phyloP scores from a whole-genome alignment of 2,329 filamentous ascomycete genomes.

The Botryosphaeria dothidea region DNA sequence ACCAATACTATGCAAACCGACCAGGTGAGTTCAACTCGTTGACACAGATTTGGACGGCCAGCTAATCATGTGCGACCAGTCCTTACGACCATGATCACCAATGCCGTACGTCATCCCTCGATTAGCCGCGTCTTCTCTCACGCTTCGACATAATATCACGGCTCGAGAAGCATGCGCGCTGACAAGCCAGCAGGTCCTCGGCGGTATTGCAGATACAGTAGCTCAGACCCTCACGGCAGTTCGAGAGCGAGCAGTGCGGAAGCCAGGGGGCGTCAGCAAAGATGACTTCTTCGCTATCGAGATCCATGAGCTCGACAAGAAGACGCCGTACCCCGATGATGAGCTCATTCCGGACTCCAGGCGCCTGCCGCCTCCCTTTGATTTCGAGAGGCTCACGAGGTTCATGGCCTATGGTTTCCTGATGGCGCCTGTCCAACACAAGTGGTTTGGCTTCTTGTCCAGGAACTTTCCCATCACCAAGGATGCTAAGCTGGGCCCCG shows the following conservation, averaged over 20 bases:
- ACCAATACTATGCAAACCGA: slow-evolving; percentile 87
- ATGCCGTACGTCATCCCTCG: slow-evolving; percentile 64
- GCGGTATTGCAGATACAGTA: slow-evolving; percentile 93
- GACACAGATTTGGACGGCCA: background rate
- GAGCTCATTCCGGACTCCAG: slow-evolving; percentile 67
- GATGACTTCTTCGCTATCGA: slow-evolving; percentile 80
- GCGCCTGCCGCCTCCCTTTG: slow-evolving; percentile 76
- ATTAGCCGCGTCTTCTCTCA: slow-evolving; percentile 18
- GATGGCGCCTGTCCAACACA: slow-evolving; percentile 93
- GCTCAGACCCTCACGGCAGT: slow-evolving; percentile 90
- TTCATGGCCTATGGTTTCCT: slow-evolving; percentile 98
- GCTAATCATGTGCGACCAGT: slow-evolving; percentile 52
- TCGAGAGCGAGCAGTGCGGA: slow-evolving; percentile 65
- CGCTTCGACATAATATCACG: background rate
- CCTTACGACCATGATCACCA: slow-evolving; percentile 98
- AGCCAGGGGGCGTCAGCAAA: slow-evolving; percentile 60
- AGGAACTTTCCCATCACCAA: slow-evolving; percentile 82
- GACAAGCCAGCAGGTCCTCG: slow-evolving; percentile 61
- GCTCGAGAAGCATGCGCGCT: background rate
- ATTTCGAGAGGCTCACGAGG: slow-evolving; percentile 89
- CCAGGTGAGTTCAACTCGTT: slow-evolving; percentile 61
- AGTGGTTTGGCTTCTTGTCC: slow-evolving; percentile 89
- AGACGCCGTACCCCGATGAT: slow-evolving; percentile 65
- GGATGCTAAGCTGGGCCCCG: slow-evolving; percentile 70
- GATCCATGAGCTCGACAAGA: slow-evolving; percentile 82